Evolutionary conservation across 2,329 filamentous ascomycete genomes (phyloP), one percentile per base, ranked within the genome.

Genomic region (Periconia sp.): DNA sequence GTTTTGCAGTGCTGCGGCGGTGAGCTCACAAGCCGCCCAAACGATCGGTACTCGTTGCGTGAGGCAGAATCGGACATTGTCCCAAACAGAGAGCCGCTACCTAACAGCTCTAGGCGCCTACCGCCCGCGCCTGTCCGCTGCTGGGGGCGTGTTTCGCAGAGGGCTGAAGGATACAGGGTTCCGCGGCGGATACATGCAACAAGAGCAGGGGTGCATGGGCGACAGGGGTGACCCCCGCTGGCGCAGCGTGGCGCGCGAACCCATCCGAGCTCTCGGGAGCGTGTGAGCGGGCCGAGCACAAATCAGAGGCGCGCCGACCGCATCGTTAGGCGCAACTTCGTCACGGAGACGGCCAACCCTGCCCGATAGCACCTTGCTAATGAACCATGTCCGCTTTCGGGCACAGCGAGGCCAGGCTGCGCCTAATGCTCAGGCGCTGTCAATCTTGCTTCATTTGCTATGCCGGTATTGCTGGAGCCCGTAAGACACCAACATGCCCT

Each of bases 21-120:
- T 66, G 64, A 59, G 52, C 48, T 57, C 53, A 36, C 39, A 48
- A 49, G 48, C 47, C 43, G 48, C 61, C 60, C 54, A 49, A 49
- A 56, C 32, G 50, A 50, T 63, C 56, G 58, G 61, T 54, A 63
- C 57, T 59, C 61, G 50, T 55, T 48, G 52, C 41, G 58, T 63
- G 54, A 70, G 66, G 66, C 66, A 68, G 66, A 70, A 55, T 65
- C 56, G 57, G 59, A 63, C 50, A 67, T 60, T 58, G 61, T 60
- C 49, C 54, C 52, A 8, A 38, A 60, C 48, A 52, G 55, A 58
- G 41, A 54, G 56, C 26, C 39, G 47, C 29, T n/a, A n/a, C n/a
- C 40, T 33, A 36, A 44, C 28, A 31, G 43, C 45, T 51, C 44
- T 40, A 53, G 37, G 53, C 53, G 59, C 63, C 54, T 65, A 62